These are phyloP conservation scores for Raphidocelis subcapitata DNA, from an alignment of 139 green algal species.

Conservation along the genomic window DNA sequence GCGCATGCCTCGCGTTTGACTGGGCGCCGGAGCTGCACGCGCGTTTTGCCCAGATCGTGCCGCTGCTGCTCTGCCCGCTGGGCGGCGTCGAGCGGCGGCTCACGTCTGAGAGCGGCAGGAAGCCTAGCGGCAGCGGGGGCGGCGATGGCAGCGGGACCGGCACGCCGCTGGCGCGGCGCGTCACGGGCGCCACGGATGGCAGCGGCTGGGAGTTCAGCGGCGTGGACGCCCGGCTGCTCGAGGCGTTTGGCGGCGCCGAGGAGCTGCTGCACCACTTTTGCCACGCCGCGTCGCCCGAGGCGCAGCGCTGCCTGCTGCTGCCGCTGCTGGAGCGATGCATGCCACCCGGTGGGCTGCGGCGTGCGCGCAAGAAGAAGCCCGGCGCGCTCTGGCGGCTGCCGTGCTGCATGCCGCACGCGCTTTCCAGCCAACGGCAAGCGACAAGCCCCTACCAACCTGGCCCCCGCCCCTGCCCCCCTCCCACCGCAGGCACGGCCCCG, in stretches of 20 bases:
- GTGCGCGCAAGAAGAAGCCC: too few species aligned
- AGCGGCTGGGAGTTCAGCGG: too few species aligned
- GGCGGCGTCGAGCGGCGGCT: not conserved
- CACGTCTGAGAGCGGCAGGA: not conserved
- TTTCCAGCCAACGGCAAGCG: too few species aligned
- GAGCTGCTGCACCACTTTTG: constrained; percentile 39
- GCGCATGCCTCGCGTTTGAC: constrained; percentile 29
- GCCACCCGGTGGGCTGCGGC: not conserved
- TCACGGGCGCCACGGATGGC: not conserved
- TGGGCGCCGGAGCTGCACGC: constrained; percentile 47
- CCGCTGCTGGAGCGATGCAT: constrained; percentile 38
- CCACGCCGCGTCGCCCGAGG: constrained; percentile 16
- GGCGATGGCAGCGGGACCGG: not conserved
- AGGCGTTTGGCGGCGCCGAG: constrained; percentile 40
- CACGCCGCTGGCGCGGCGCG: not conserved
- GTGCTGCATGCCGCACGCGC: not conserved
- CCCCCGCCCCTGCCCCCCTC: not conserved
- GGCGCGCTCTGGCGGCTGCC: not conserved
- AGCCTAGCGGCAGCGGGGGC: not conserved
- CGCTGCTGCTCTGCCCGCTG: constrained; percentile 13
- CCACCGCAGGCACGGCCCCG: not conserved
- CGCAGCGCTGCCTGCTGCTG: constrained; percentile 39
- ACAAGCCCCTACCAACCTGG: not conserved
- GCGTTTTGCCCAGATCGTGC: constrained; percentile 7
- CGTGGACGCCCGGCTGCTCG: constrained; percentile 24